phyloP scores from a whole-genome alignment of 306 rosid genomes.

The Potentilla sterilis region DNA sequence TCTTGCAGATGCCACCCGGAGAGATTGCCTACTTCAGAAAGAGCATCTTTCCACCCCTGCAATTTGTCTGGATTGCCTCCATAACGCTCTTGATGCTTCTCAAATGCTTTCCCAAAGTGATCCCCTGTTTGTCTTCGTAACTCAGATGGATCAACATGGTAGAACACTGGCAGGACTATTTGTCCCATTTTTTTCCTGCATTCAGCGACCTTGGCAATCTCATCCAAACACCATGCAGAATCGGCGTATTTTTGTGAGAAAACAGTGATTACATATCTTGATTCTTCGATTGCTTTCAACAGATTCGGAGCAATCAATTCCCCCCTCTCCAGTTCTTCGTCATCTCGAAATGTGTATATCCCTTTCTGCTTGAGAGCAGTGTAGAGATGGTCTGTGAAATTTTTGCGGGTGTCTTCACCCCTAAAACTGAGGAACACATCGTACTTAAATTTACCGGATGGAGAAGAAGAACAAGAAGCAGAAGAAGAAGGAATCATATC shows the following conservation, averaged over 20 bases:
- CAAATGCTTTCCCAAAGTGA: neutral
- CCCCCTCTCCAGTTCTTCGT: neutral
- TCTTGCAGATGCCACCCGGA: neutral
- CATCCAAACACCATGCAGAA: neutral
- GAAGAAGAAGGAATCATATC: no score
- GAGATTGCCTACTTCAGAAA: neutral
- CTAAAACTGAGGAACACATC: no score
- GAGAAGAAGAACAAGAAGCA: no score
- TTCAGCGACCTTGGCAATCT: neutral
- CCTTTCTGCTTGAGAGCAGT: neutral
- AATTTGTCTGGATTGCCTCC: no score
- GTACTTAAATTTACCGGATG: no score
- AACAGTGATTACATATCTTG: neutral
- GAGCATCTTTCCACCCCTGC: neutral
- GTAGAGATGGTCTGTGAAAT: no score
- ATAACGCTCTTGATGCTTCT: neutral
- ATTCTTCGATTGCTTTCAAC: neutral
- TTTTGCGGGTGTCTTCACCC: no score
- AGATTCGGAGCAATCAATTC: no score
- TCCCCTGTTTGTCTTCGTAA: neutral
- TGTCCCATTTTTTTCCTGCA: neutral
- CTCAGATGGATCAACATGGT: neutral
- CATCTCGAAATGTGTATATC: neutral
- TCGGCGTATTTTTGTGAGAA: neutral
- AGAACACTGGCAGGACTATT: neutral